Base-by-base conservation (phyloP, 345 rosid genomes). In the Brassica cretica region DNA sequence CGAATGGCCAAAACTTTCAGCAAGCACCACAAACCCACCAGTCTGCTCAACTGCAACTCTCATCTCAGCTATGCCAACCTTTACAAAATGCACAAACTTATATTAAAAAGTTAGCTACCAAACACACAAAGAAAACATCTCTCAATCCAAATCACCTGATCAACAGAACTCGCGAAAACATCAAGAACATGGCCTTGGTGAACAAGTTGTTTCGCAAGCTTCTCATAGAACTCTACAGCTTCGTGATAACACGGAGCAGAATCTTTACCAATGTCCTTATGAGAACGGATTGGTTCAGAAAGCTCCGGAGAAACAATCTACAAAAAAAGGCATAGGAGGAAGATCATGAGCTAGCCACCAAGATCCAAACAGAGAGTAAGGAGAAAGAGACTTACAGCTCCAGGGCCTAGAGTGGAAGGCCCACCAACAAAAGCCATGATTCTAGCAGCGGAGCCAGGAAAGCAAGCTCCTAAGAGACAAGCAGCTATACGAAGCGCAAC, bases 101-200 rank as follows among this genome's bases (percentile, higher is more conserved):
- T 6, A 60, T 9, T 15, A 37, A 58, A 67, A 2, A 0, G 14
- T 19, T 0, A 70, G 80, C 76, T 24, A 8, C 16, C 0, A 74
- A 69, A 35, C 10, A 35, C 9, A 7, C 9, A 35, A 59, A 74
- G 21, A 8, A 56, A 64, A 8, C 56, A 64, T 11, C 35, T 78
- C 33, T 67, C 74, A 56, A 46, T 69, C 30, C n/a, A 74, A 33
- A 64, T 72, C 65, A 81, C 98, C 96, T 93, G 99, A 86, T 93
- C 99, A 71, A 89, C 91, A 21, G 99, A 89, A 82, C 99, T 85
- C 6, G 99, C 99, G 73, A 91, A 95, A 74, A 95, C 88, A 88
- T 95, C 97, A 16, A 95, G 97, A 65, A 95, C 90, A 70, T 95
- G 99, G 15, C 99, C 99, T 81, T 95, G 99, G 81, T 95, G 92